Base-by-base conservation (phyloP, 768 basidiomycete genomes). In the Tephrocybe sp. region DNA sequence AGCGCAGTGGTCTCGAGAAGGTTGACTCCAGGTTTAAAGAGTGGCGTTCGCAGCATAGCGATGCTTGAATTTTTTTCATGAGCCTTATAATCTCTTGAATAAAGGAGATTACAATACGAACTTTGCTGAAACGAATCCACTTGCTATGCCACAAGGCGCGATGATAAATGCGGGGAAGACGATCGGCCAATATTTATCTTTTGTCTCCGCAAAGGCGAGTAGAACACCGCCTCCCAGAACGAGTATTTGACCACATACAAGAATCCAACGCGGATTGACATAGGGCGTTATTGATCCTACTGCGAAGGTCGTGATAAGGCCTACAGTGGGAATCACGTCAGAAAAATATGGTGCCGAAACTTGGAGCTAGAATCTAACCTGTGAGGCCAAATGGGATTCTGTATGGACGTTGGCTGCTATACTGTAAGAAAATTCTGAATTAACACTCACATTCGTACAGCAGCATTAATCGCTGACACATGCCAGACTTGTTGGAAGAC, bases 91-190 rank as follows among this genome's bases (percentile, higher is more conserved):
- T 23, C 13, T 13, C 11, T 4, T 22, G 4, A 10, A 16, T 13
- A 17, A 1, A 36, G 17, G 17, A 2, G n/a, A 8, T 7, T 26
- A 7, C 26, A 26, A 16, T 5, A 59, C 74, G 56, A 61, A 76
- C 76, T 75, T 78, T 1, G 75, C 69, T 48, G 74, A 75, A n/a
- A 67, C 72, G 53, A 69, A 79, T 6, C 65, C 59, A 48, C 78
- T 60, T 65, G 73, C 70, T 2, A 65, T 60, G 2, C 78, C 78
- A 14, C 65, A 63, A 17, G 71, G 67, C 12, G 74, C 72, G 31
- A 79, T 49, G 33, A 67, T 55, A 56, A 79, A 74, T 9, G 69
- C 77, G n/a, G 79, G 76, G 52, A 79, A 72, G 36, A 73, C 62
- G 49, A 67, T 63, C 0, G 56, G 40, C 77, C 74, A 80, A 58